Base-by-base conservation (phyloP, 345 rosid species). In the Eucalyptus leucophloia region DNA sequence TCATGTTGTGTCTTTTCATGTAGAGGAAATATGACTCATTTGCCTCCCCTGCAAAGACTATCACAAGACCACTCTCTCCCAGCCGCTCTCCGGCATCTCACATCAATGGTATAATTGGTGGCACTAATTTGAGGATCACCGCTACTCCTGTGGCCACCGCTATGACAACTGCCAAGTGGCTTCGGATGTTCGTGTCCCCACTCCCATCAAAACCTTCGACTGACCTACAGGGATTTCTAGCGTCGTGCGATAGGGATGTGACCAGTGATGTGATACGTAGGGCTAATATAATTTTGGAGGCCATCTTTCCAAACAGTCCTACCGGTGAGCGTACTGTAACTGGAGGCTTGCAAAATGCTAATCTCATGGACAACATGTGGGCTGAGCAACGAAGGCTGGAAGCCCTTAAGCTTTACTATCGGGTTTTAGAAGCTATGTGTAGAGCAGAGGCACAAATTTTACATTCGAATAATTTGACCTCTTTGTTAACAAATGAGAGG, bases 121-220 rank as follows among this genome's bases (percentile, higher is more conserved):
- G 93, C 40, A 87, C 90, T 81, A 91, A 85, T 91, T 87, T 91
- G 26, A 96, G 93, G 95, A 90, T 96, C 91, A 94, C 95, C 87
- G 93, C 97, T 88, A 98, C 99, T 87, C 99, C 99, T 34, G 96
- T 98, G 81, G 96, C 95, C 92, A 93, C 97, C 45, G 99, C 99
- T 87, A 96, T 98, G 99, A 96, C 98, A 88, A 98, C 99, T 88
- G 98, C 99, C 49, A 97, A 97, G 92, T 98, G 99, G 99, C 99
- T 98, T 56, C 95, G 98, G 56, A 94, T 95, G 47, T 92, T 95
- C 88, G 93, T 98, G 90, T 96, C 97, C 89, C 96, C 98, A 86
- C 96, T 97, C 86, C 93, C 96, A 89, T 91, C 98, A 49, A 95
- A 94, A 90, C 99, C 99, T 44, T 95, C 99, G 28, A 92, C 92